phyloP scores from a whole-genome alignment of 73 alveolate species.

The Loxodes magnus region DNA sequence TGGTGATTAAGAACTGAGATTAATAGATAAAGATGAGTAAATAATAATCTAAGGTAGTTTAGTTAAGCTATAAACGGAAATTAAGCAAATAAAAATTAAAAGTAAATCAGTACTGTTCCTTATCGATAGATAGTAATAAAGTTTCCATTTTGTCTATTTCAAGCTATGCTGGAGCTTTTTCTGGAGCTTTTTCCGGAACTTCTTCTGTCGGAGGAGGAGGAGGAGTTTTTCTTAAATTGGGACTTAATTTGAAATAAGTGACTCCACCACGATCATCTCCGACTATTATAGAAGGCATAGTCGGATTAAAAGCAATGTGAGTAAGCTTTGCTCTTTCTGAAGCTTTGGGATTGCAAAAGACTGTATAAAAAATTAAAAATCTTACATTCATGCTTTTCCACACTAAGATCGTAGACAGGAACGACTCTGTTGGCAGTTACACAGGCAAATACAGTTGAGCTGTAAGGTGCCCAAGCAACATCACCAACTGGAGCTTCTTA shows the following conservation, averaged over 20 bases:
- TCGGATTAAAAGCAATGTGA: conserved; percentile 73
- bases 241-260: conserved; percentile 51
- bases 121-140: no score
- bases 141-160: no score
- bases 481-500: conserved; percentile 97
- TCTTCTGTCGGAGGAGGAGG: no score
- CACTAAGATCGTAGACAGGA: conserved; percentile 75
- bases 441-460: conserved; percentile 95
- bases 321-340: conserved; percentile 77
- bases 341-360: background rate
- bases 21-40: no score
- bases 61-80: no score
- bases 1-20: no score
- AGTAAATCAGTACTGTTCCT: no score
- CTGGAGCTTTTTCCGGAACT: no score
- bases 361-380: background rate
- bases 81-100: no score
- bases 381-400: conserved; percentile 46
- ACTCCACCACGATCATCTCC: conserved; percentile 89
- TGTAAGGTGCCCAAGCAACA: conserved; percentile 99
- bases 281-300: conserved; percentile 81
- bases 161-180: no score
- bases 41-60: no score
- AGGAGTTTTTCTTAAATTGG: conserved; percentile 18
- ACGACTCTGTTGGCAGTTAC: conserved; percentile 71